Percentiles rank a stretch among this genome's conserved stretches.
phyloP scores from a whole-genome alignment of 2,329 filamentous ascomycete species.

The Bipolaris oryzae region DNA sequence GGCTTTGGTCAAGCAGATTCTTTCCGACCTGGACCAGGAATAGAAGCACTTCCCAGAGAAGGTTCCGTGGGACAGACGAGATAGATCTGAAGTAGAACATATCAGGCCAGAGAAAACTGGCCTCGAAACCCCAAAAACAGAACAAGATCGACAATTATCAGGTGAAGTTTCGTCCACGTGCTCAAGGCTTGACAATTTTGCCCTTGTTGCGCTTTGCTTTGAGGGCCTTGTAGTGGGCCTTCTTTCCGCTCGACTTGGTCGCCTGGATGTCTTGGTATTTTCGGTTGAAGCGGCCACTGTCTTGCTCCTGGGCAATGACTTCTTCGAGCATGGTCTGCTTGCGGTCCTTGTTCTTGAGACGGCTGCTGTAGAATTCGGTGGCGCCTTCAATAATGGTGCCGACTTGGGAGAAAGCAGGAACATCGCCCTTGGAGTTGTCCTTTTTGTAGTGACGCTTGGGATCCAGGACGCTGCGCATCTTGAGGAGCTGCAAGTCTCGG shows the following conservation, averaged over 20 bases:
- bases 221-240: conserved; percentile 83
- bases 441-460: conserved; percentile 93
- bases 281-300: conserved; percentile 75
- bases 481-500: conserved; percentile 84
- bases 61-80: background rate
- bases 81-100: background rate
- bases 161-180: background rate
- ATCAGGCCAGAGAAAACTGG: background rate
- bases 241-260: conserved; percentile 85
- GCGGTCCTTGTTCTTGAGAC: conserved; percentile 84
- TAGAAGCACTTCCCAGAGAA: background rate
- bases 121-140: background rate
- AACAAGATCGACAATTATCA: background rate
- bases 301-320: conserved; percentile 70
- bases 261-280: conserved; percentile 88
- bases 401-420: conserved; percentile 85
- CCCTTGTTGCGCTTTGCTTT: conserved; percentile 62
- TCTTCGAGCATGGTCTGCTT: conserved; percentile 89
- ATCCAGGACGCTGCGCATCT: conserved; percentile 87
- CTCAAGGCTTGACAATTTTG: conserved; percentile 45
- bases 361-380: conserved; percentile 81
- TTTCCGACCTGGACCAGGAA: conserved; percentile 48
- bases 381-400: conserved; percentile 88
- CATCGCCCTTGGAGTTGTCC: conserved; percentile 69
- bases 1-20: conserved; percentile 55